phyloP scores from a whole-genome alignment of 495 filamentous ascomycete genomes.

The Oleoguttula mirabilis region DNA sequence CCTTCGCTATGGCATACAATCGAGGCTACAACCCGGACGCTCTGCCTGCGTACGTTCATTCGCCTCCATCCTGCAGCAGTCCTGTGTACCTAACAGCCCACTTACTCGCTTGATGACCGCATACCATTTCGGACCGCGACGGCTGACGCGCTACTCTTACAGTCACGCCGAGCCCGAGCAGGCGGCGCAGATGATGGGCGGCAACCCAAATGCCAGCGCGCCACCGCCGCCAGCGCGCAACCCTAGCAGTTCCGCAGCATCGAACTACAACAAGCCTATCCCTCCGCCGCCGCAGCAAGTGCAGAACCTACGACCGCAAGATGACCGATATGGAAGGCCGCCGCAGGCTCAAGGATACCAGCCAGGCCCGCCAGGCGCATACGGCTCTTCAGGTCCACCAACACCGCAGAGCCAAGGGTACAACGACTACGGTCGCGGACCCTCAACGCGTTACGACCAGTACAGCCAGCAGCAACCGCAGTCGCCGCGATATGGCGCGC shows the following conservation, averaged over 20 bases:
- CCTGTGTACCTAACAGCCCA: too few species aligned
- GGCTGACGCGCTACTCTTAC: slow-evolving; percentile 14
- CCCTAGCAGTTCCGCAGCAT: slow-evolving; percentile 3
- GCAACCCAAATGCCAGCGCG: slow-evolving; percentile 2
- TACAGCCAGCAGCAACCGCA: slow-evolving; percentile 9
- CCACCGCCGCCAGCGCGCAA: slow-evolving; percentile 14
- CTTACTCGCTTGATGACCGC: too few species aligned
- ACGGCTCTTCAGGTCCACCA: slow-evolving; percentile 5
- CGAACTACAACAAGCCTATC: slow-evolving; percentile 28
- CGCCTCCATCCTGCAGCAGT: too few species aligned
- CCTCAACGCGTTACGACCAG: slow-evolving; percentile 12
- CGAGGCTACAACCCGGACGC: slow-evolving; percentile 88
- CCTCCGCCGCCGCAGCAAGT: slow-evolving; percentile 22
- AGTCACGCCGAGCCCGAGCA: slow-evolving; percentile 93
- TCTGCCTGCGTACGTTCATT: slow-evolving; percentile 69
- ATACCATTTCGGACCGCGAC: too few species aligned
- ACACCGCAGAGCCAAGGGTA: slow-evolving; percentile 12
- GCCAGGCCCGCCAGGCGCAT: slow-evolving; percentile 19
- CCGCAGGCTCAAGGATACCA: slow-evolving; percentile 17
- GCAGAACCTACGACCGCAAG: slow-evolving; percentile 17
- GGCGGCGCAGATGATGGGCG: slow-evolving; percentile 19
- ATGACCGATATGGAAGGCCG: slow-evolving; percentile 22
- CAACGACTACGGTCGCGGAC: slow-evolving; percentile 13
- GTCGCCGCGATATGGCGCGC: background rate
- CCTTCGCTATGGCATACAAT: slow-evolving; percentile 99